Base-by-base conservation (phyloP, 257 asterid species). In the Solanum acaule region DNA sequence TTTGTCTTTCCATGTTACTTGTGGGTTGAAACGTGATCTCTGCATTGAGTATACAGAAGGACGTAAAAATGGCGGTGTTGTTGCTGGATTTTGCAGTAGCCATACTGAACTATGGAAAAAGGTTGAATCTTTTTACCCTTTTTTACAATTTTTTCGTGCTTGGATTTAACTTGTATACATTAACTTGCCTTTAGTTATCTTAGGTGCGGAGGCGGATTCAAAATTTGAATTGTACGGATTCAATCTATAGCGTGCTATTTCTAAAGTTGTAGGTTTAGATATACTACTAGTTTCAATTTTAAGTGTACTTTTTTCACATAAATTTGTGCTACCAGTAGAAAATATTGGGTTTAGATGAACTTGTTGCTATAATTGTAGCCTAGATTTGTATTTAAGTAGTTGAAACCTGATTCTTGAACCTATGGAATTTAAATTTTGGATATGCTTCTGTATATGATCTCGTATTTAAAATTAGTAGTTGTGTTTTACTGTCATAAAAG, bases 61-160 rank as follows among this genome's bases (percentile, higher is more conserved):
- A 88, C 94, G 86, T 94, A 93, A 88, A 20, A 92, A 70, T 6
- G 92, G 93, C 14, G 97, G 88, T 84, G 92, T 96, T 82, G 97
- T 96, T 87, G 97, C 94, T 85, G 98, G 97, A 0, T 96, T 96
- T 84, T 96, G 99, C 88, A 85, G 88, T 14, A 87, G 89, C 86
- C 99, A 96, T 59, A 90, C 98, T 83, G 93, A 94, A 91, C 87
- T 95, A 3, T 96, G 99, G 99, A 88, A 92, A 87, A 95, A 95
- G 98, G 99, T 96, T 67, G 25, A 22, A 20, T 22, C 75, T 27
- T 75, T 63, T 52, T 31, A 11, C 22, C 44, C 3, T 13, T 59
- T 2, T 56, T 52, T 15, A 3, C 29, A 13, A 8, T 0, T 4
- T 68, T 8, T 9, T 59, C 3, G 2, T 72, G 46, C 83, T 27